Evolutionary conservation across 768 basidiomycete genomes (phyloP), one percentile per base, ranked within the genome.

Genomic region (Harrya chromipes): DNA sequence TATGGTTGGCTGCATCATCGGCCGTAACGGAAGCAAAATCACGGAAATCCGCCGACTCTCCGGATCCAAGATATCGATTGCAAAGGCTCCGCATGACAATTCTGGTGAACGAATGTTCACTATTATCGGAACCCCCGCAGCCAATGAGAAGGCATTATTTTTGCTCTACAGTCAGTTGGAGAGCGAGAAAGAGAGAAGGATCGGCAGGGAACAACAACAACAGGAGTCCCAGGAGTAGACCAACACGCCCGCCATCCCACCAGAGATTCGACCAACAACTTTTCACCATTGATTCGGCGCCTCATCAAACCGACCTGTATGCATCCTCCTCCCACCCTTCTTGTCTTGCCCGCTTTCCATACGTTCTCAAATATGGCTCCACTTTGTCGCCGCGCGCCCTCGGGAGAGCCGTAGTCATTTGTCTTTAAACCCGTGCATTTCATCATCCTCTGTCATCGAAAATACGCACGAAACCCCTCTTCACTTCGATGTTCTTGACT

Each of bases 71-170:
- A 99, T 99, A 68, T 92, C 89, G 48, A 99, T 99, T 64, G 97
- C 97, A 58, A 99, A 99, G 73, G 87, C 90, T 42, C 93, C 97
- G n/a, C 97, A 98, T 65, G 97, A 98, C 62, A 97, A 98, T 64
- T 94, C 94, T 36, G 97, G 95, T 63, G 97, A 99, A 75, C 81
- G 97, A 58, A 97, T 99, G 95, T 99, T 99, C 76, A 93, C 97
- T 54, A 98, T 99, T 67, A 80, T 97, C 40, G 97, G 97, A 47
- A 93, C 93, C 12, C 89, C 92, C 41, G 91, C 94, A 70, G 88
- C 91, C 59, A 97, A 97, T 70, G 95, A 99, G 74, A 95, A 97
- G 73, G 97, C 97, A 2, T 74, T 99, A 50, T 98, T 95, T 78
- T 74, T 99, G 52, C 79, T 99, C 54, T 99, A 98, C 74, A 94